Evolutionary conservation across 345 rosid genomes (phyloP), one percentile per base, ranked within the genome.

Genomic region (Reutealis trisperma): DNA sequence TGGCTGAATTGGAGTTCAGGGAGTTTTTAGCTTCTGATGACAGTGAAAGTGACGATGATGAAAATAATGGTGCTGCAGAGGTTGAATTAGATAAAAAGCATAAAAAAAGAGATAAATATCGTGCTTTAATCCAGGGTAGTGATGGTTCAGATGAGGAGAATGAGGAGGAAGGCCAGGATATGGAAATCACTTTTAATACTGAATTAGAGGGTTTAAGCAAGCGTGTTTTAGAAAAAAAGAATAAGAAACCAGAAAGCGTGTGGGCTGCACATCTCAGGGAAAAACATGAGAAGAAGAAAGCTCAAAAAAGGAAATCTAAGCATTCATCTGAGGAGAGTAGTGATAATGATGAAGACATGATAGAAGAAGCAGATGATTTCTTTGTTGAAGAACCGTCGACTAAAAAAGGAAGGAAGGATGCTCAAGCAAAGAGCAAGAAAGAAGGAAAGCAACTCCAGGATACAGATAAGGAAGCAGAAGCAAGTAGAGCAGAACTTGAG

Each of bases 181-280:
- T 96, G 98, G 98, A 91, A 85, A 88, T 96, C 72, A 91, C 96
- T 78, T 96, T 96, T 86, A 87, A 93, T 79, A 86, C 97, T 52
- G 99, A 92, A 67, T 86, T 96, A 80, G 99, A 96, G 86, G 95
- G 91, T 83, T 72, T 93, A 83, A 91, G 96, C 79, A 92, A 91
- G 82, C 90, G 87, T 37, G 67, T 95, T 77, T 82, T 91, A 51
- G 91, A 89, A 81, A 93, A 91, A 88, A 90, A 86, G 86, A 90
- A 90, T 68, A 82, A 86, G 85, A 82, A 88, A 78, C 75, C 94
- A 47, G 96, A 93, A 88, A 84, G 91, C 19, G 92, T 93, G 71
- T 96, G 94, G 96, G 97, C 93, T 77, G 82, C 85, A 6, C 37
- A 73, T 67, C 90, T 88, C 65, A 90, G 90, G 79, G 81, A 92